These are phyloP conservation scores for Entomortierella parvispora DNA, from an alignment of 192 early-diverging fungal species.

Conservation along the genomic window DNA sequence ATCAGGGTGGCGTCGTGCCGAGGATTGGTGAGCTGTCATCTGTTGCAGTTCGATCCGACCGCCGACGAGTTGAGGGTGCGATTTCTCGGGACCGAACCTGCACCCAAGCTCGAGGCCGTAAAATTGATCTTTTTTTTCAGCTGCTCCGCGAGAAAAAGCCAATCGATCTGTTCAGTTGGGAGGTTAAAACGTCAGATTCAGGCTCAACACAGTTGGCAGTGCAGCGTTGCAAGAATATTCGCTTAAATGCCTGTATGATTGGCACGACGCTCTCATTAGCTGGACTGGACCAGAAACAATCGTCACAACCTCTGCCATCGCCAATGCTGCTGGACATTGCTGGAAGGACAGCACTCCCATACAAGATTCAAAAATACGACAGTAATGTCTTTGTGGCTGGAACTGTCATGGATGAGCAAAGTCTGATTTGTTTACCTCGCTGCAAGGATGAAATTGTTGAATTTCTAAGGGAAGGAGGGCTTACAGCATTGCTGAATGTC, in stretches of 20 bases:
- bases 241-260: constrained; percentile 6
- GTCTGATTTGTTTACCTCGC: too few relatives aligned
- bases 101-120: constrained; percentile 3
- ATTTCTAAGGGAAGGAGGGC: too few relatives aligned
- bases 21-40: constrained; percentile 6
- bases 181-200: constrained; percentile 8
- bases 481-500: too few relatives aligned
- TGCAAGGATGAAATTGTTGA: too few relatives aligned
- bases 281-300: too few relatives aligned
- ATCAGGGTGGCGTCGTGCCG: constrained; percentile 1
- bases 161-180: constrained; percentile 5
- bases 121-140: constrained; percentile 6
- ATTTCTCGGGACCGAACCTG: constrained; percentile 4
- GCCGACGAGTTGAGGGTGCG: not conserved
- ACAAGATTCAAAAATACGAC: too few relatives aligned
- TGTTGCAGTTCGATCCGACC: constrained; percentile 5
- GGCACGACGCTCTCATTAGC: not conserved
- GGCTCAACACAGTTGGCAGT: not conserved
- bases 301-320: too few relatives aligned
- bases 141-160: constrained; percentile 1
- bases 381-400: too few relatives aligned
- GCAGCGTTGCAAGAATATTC: constrained; percentile 3
- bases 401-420: too few relatives aligned
- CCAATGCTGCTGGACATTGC: too few relatives aligned
- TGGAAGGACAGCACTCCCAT: too few relatives aligned